A percentile compares a stretch with the other conserved stretches of the same genome.
These are phyloP conservation scores for Candida sphagnicola DNA, from an alignment of 805 yeast genomes.

Conservation along the genomic window DNA sequence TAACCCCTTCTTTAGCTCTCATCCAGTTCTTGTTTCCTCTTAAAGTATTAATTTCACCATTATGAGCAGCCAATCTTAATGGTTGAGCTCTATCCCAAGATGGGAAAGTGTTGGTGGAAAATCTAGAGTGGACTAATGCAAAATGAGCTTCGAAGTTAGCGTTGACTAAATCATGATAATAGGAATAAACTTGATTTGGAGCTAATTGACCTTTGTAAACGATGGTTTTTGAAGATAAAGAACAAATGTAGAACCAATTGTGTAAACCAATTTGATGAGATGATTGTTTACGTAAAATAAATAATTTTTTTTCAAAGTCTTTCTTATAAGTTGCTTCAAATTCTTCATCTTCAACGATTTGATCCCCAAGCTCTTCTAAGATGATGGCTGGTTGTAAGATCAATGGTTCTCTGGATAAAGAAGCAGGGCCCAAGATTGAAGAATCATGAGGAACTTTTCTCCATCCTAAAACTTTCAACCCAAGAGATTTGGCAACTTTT, in stretches of 20 bases:
- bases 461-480: conserved; percentile 88
- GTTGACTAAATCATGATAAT: conserved; percentile 88
- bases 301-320: conserved; percentile 77
- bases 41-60: conserved; percentile 96
- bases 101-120: conserved; percentile 97
- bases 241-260: conserved; percentile 97
- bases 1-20: conserved; percentile 97
- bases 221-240: conserved; percentile 81
- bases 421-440: conserved; percentile 92
- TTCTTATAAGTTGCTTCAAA: conserved; percentile 55
- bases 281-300: conserved; percentile 82
- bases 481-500: conserved; percentile 70
- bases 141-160: conserved; percentile 93
- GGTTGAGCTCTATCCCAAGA: conserved; percentile 99
- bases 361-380: conserved; percentile 33
- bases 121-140: conserved; percentile 94
- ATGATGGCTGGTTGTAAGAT: conserved; percentile 93
- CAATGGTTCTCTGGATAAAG: conserved; percentile 86
- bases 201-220: conserved; percentile 98
- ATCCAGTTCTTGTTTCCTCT: conserved; percentile 99
- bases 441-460: conserved; percentile 93
- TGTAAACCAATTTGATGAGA: conserved; percentile 89
- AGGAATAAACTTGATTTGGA: conserved; percentile 92
- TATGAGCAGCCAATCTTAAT: conserved; percentile 94
- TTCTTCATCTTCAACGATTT: conserved; percentile 43